Percentiles rank a stretch among this genome's conserved stretches.
Conservation (phyloP, 2,329 filamentous ascomycete genomes). For the Microsporum audouinii region DNA sequence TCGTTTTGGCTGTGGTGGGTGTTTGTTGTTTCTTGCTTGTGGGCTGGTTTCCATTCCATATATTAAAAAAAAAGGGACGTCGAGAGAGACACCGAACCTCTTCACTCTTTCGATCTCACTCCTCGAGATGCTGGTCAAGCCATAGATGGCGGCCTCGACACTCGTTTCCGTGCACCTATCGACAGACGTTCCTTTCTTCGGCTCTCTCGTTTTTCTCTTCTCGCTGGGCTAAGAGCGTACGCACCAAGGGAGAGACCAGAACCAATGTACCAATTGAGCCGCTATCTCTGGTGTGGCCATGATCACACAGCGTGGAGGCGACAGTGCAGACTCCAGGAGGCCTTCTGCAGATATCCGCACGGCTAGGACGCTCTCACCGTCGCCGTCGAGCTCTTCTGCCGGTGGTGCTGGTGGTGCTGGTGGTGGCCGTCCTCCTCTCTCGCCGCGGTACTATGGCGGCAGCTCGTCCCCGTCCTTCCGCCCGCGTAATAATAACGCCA, state of each 20-base stretch:
- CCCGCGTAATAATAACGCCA: background rate
- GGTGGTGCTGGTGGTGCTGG: background rate
- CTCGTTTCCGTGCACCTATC: background rate
- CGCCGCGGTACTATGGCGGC: background rate
- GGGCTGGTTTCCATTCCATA: background rate
- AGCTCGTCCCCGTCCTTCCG: background rate
- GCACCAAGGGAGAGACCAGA: background rate
- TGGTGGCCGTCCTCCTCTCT: background rate
- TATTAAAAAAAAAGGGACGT: too few relatives aligned
- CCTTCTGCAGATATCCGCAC: conserved; percentile 18
- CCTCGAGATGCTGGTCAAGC: background rate
- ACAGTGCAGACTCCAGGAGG: conserved; percentile 19
- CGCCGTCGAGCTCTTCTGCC: background rate
- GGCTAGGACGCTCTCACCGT: conserved; percentile 6
- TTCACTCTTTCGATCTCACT: background rate
- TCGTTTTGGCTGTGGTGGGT: background rate
- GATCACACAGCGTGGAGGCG: conserved; percentile 33
- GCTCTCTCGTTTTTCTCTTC: background rate
- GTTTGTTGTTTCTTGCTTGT: background rate
- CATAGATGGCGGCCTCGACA: conserved; percentile 1
- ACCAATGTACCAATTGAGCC: conserved; percentile 1
- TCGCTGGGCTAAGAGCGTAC: background rate
- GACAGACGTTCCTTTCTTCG: background rate
- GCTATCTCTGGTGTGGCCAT: conserved; percentile 27
- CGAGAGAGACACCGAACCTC: too few relatives aligned